Evolutionary conservation across 2,329 filamentous ascomycete genomes (phyloP).

Genomic region (Colletotrichum musae): DNA sequence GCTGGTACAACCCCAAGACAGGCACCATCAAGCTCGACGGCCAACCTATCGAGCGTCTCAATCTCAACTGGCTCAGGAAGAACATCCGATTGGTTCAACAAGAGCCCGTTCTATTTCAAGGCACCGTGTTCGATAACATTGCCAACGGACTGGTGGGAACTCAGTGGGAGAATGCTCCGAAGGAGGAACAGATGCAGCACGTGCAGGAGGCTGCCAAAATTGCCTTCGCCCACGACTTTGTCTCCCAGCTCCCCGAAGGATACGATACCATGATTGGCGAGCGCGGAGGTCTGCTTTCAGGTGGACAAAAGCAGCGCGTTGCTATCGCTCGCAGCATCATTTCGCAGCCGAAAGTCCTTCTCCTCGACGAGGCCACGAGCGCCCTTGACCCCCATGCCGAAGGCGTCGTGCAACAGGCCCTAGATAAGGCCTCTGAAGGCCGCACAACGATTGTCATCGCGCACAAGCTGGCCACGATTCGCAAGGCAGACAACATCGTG

Average conservation of each 20-base stretch:
- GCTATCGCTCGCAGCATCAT: slow-evolving; percentile 67
- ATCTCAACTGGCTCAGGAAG: slow-evolving; percentile 56
- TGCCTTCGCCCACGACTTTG: slow-evolving; percentile 63
- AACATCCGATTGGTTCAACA: slow-evolving; percentile 56
- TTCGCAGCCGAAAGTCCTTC: slow-evolving; percentile 65
- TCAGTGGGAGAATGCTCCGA: slow-evolving; percentile 39
- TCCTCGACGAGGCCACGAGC: slow-evolving; percentile 77
- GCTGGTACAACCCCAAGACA: slow-evolving; percentile 54
- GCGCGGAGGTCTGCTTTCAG: slow-evolving; percentile 71
- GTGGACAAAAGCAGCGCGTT: slow-evolving; percentile 77
- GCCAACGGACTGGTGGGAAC: slow-evolving; percentile 60
- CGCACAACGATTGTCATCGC: slow-evolving; percentile 77
- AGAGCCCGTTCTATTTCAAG: slow-evolving; percentile 57
- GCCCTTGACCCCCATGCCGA: slow-evolving; percentile 61
- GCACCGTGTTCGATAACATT: slow-evolving; percentile 65
- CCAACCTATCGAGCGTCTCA: slow-evolving; percentile 50
- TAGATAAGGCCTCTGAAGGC: slow-evolving; percentile 65
- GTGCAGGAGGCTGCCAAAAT: slow-evolving; percentile 59
- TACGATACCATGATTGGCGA: slow-evolving; percentile 74
- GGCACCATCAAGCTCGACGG: slow-evolving; percentile 56
- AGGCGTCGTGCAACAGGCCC: slow-evolving; percentile 66
- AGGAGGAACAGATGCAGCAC: slow-evolving; percentile 55
- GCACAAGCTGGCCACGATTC: slow-evolving; percentile 69
- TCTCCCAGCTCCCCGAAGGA: slow-evolving; percentile 60
- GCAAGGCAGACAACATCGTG: slow-evolving; percentile 74